Evolutionary conservation across 768 basidiomycete genomes (phyloP), one percentile per base, ranked within the genome.

Genomic region (Tricholoma terreum): DNA sequence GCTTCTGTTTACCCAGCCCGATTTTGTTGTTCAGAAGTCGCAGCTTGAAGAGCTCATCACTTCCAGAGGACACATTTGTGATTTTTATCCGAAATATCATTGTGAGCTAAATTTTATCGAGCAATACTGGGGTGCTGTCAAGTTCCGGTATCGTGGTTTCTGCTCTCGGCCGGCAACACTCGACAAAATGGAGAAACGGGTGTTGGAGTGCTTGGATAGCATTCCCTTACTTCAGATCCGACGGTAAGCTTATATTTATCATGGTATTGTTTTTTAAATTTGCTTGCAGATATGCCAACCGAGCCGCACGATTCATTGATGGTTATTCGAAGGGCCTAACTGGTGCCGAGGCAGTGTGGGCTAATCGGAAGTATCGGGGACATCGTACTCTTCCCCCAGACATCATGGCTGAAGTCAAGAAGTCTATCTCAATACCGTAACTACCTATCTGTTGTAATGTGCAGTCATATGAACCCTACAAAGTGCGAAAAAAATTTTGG

Each of bases 11-110:
- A 50, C 10, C 4, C 61, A 64, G 51, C 63, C 61, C 7, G 60
- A 64, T 54, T 65, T 67, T 42, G 36, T 60, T 0, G 43, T 61
- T 12, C 61, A 68, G 14, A 65, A 68, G 54, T 69, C 69, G 1
- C 36, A 58, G 9, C 63, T 77, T 1, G 59, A 75, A 56, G 59
- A 58, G 12, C 38, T 58, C 14, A 66, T 69, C 56, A 55, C 61
- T 15, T 50, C 52, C 0, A 30, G 59, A 0, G 73, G 75, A 3
- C 58, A 73, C 51, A 38, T 64, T n/a, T 65, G 66, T 53, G 54
- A 75, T 17, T 77, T 77, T 55, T 65, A 73, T 12, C 74, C 70
- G 0, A 77, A 78, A 55, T 79, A 72, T 40, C 61, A 64, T 50
- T 62, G 61, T 54, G 62, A 65, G 43, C 31, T 51, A 4, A 51